Percentiles rank a stretch among this genome's conserved stretches.
These are phyloP conservation scores for Ormosia semicastrata DNA, from an alignment of 306 rosid genomes.

Conservation along the genomic window DNA sequence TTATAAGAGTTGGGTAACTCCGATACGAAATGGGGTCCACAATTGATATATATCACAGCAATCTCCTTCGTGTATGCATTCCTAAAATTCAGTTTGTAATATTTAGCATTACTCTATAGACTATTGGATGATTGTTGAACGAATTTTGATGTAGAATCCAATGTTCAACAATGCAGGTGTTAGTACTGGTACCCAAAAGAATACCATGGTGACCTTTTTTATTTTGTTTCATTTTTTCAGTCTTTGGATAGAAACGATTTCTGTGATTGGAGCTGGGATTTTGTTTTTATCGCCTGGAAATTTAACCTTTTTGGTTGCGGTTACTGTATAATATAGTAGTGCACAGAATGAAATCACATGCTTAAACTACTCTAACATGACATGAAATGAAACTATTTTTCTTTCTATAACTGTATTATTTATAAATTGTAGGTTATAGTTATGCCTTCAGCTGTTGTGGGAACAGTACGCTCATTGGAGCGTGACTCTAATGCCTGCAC, in stretches of 20 bases:
- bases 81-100: no score
- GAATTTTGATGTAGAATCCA: background rate
- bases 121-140: no score
- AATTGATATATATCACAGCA: no score
- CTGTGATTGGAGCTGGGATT: background rate
- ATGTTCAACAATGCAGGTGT: background rate
- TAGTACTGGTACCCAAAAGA: background rate
- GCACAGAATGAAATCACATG: background rate
- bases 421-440: conserved; percentile 66
- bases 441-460: conserved; percentile 84
- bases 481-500: conserved; percentile 76
- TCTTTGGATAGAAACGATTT: background rate
- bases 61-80: no score
- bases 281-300: background rate
- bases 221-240: background rate
- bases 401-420: background rate
- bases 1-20: no score
- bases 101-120: no score
- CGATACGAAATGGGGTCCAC: no score
- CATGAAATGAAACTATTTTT: background rate
- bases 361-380: background rate
- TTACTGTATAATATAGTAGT: background rate
- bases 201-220: background rate
- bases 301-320: background rate
- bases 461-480: conserved; percentile 77